Base-by-base conservation (phyloP, 495 filamentous ascomycete genomes). In the Podospora tetraspora region DNA sequence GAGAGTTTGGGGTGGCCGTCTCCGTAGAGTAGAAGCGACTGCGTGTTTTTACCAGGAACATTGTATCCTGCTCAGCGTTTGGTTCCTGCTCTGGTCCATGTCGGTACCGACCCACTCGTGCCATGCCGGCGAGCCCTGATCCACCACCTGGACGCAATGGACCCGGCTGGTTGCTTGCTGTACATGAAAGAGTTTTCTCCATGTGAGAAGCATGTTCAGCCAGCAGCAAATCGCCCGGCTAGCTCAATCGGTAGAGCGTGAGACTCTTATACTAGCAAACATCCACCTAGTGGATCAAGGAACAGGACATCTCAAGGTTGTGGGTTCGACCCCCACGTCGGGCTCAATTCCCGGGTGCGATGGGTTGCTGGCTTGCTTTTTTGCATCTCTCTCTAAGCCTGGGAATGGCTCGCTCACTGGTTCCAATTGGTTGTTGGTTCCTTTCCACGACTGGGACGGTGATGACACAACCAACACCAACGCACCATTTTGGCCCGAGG, bases 231-330 rank as follows among this genome's bases (percentile, higher is more conserved):
- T 52, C 52, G 76, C 76, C 76, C 74, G 77, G 86, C 86, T 90
- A 90, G 88, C 88, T 90, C 88, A 90, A 90, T 90, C 88, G 88
- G 88, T 89, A 90, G 88, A 90, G 88, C 88, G 88, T 90, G 85
- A 89, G 88, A 90, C 88, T 90, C 88, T 90, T n/a, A n/a, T n/a
- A n/a, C n/a, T n/a, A n/a, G n/a, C n/a, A n/a, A n/a, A n/a, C n/a
- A n/a, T n/a, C n/a, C n/a, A n/a, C n/a, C n/a, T n/a, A n/a, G n/a
- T n/a, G n/a, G n/a, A n/a, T n/a, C n/a, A n/a, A n/a, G n/a, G n/a
- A n/a, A n/a, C n/a, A n/a, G n/a, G n/a, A n/a, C n/a, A 52, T 52
- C 43, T 52, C 43, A 52, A 52, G 43, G 43, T 52, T 52, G 43
- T 52, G 43, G 43, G 43, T 52, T 52, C 43, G 43, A 52, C 43